These are phyloP conservation scores for Calonectria hawksworthii DNA, from an alignment of 2,329 filamentous ascomycete genomes.

Conservation along the genomic window DNA sequence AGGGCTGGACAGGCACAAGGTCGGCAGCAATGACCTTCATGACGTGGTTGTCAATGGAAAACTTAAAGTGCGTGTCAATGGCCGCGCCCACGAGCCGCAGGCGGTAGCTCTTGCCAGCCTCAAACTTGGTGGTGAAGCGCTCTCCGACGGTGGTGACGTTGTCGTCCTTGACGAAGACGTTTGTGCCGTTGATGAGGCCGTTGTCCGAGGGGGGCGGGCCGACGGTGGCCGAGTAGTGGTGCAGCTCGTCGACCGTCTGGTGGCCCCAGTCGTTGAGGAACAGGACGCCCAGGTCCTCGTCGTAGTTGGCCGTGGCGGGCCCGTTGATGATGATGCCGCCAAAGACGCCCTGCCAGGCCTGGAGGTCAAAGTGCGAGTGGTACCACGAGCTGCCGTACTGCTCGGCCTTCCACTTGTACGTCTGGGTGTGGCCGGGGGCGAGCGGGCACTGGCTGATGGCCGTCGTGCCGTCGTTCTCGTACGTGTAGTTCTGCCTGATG, in stretches of 20 bases:
- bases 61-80: conserved; percentile 59
- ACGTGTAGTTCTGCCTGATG: conserved; percentile 68
- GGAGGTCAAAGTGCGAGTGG: conserved; percentile 37
- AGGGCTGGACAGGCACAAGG: conserved; percentile 70
- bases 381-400: conserved; percentile 39
- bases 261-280: conserved; percentile 73
- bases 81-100: conserved; percentile 64
- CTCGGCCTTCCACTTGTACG: conserved; percentile 29
- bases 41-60: conserved; percentile 69
- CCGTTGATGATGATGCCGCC: conserved; percentile 64
- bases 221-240: conserved; percentile 39
- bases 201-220: conserved; percentile 58
- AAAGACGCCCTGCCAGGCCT: conserved; percentile 37
- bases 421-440: conserved; percentile 62
- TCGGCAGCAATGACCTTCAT: conserved; percentile 72
- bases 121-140: conserved; percentile 55
- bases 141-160: conserved; percentile 45
- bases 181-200: conserved; percentile 61
- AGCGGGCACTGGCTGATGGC: conserved; percentile 65
- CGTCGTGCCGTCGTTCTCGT: conserved; percentile 69
- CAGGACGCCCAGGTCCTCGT: conserved; percentile 73
- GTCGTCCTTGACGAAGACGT: conserved; percentile 51
- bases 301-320: conserved; percentile 70
- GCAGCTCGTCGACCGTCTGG: conserved; percentile 56
- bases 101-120: conserved; percentile 59